Conservation (phyloP, 2,329 filamentous ascomycete species). For the Fusarium irregulare region DNA sequence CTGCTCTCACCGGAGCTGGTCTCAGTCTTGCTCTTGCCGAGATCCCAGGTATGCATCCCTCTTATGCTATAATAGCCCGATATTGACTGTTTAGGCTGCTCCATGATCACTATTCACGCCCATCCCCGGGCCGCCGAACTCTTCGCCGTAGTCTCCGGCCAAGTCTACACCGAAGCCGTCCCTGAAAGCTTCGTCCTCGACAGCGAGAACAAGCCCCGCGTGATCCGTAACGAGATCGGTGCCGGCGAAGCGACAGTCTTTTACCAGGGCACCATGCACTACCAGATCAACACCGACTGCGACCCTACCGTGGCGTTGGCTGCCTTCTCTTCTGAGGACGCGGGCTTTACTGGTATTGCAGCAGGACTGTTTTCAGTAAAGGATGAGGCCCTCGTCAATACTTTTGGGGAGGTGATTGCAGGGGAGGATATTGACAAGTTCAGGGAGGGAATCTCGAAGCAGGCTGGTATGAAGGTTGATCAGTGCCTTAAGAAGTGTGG, state of each 20-base stretch:
- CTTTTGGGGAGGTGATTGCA: slow-evolving; percentile 58
- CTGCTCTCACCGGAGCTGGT: slow-evolving; percentile 64
- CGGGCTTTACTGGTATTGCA: slow-evolving; percentile 60
- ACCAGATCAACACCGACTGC: slow-evolving; percentile 67
- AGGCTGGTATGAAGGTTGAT: slow-evolving; percentile 63
- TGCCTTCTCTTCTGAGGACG: slow-evolving; percentile 62
- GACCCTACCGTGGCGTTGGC: slow-evolving; percentile 61
- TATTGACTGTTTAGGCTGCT: slow-evolving; percentile 54
- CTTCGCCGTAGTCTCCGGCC: slow-evolving; percentile 61
- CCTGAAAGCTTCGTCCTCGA: slow-evolving; percentile 60
- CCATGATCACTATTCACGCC: slow-evolving; percentile 66
- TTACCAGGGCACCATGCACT: slow-evolving; percentile 65
- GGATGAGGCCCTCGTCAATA: slow-evolving; percentile 57
- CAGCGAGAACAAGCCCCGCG: slow-evolving; percentile 51
- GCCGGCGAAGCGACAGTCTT: slow-evolving; percentile 63
- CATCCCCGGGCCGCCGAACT: slow-evolving; percentile 66
- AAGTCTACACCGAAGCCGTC: slow-evolving; percentile 62
- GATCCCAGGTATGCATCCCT: slow-evolving; percentile 51
- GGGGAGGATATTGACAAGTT: slow-evolving; percentile 60
- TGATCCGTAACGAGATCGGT: slow-evolving; percentile 55
- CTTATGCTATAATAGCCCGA: accelerated
- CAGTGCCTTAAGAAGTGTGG: slow-evolving; percentile 56
- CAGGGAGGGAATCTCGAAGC: slow-evolving; percentile 54
- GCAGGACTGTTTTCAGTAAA: slow-evolving; percentile 61
- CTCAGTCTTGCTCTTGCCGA: slow-evolving; percentile 63